phyloP scores from a whole-genome alignment of 305 asterid species.

The Fraxinus sp. region DNA sequence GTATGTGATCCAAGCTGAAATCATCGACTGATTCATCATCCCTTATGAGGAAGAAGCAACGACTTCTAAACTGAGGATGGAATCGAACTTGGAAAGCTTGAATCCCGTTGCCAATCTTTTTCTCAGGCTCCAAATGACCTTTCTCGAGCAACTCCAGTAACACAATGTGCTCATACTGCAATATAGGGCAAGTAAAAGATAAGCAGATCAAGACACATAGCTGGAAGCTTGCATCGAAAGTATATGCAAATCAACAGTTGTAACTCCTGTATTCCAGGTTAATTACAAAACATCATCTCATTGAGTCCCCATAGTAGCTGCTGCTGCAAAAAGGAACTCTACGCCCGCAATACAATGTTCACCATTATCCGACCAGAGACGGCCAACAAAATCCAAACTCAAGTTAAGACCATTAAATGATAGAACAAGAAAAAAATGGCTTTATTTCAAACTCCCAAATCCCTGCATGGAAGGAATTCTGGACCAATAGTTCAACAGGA shows the following conservation, averaged over 20 bases:
- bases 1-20: conserved; percentile 78
- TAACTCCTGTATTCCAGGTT: neutral
- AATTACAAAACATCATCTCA: neutral
- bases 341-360: neutral
- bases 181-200: neutral
- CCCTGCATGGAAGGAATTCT: neutral
- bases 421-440: neutral
- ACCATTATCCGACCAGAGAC: neutral
- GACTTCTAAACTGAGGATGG: conserved; percentile 80
- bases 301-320: neutral
- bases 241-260: neutral
- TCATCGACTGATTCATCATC: conserved; percentile 73
- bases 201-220: neutral
- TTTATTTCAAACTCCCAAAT: neutral
- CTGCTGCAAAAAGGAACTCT: neutral
- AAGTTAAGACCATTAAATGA: neutral
- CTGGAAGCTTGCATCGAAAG: neutral
- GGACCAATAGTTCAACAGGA: neutral
- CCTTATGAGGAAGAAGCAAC: conserved; percentile 81
- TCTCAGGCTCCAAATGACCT: conserved; percentile 78
- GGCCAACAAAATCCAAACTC: neutral
- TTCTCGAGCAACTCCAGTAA: conserved; percentile 75
- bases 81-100: conserved; percentile 66
- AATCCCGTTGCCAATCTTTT: conserved; percentile 66
- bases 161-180: conserved; percentile 69